Conservation (phyloP, 2,329 filamentous ascomycete species). For the Aureobasidium mangrovei region DNA sequence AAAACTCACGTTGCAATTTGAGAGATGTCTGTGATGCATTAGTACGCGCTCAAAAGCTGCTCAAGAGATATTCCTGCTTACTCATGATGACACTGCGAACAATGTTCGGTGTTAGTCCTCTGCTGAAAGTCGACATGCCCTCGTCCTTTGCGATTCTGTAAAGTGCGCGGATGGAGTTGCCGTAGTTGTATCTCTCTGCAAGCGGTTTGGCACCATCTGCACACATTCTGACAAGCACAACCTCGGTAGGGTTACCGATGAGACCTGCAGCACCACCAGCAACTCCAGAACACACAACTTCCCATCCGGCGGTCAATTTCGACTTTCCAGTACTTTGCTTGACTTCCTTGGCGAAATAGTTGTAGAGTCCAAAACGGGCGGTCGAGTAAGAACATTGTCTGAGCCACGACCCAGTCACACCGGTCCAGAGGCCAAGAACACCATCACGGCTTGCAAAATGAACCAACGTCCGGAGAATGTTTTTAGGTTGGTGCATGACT, state of each 20-base stretch:
- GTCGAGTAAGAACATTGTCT: slow-evolving; percentile 12
- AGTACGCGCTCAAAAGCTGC: not conserved
- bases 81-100: slow-evolving; percentile 13
- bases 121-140: slow-evolving; percentile 9
- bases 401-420: slow-evolving; percentile 11
- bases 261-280: slow-evolving; percentile 11
- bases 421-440: slow-evolving; percentile 9
- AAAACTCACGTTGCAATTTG: slow-evolving; percentile 9
- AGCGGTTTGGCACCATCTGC: slow-evolving; percentile 7
- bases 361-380: slow-evolving; percentile 11
- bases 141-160: slow-evolving; percentile 11
- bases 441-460: slow-evolving; percentile 7
- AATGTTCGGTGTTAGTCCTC: slow-evolving; percentile 10
- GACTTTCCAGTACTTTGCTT: not conserved
- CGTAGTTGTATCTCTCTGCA: slow-evolving; percentile 8
- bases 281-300: slow-evolving; percentile 8
- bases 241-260: slow-evolving; percentile 7
- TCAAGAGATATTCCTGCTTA: not conserved
- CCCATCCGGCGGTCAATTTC: slow-evolving; percentile 11
- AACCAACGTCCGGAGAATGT: slow-evolving; percentile 5
- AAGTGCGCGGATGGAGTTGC: slow-evolving; percentile 7
- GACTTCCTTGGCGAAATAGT: slow-evolving; percentile 12
- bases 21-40: slow-evolving; percentile 1
- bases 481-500: slow-evolving; percentile 10
- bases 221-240: slow-evolving; percentile 12